phyloP scores from a whole-genome alignment of 768 basidiomycete species.

The Lactarius quietus region DNA sequence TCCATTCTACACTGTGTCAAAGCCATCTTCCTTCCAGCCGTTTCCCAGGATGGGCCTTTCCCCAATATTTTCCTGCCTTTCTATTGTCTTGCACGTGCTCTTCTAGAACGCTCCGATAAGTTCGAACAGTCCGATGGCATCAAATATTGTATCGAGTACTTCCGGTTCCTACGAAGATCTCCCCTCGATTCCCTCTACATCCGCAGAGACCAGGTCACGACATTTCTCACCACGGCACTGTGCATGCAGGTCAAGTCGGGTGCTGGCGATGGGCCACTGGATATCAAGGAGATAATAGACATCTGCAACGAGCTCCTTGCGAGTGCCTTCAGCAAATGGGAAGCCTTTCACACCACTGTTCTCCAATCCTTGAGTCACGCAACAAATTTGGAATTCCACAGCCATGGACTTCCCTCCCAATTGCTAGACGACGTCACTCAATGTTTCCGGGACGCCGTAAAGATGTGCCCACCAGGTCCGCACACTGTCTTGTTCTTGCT shows the following conservation, averaged over 20 bases:
- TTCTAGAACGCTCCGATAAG: neutral
- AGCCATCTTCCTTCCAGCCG: too few species aligned
- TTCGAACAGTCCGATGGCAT: neutral
- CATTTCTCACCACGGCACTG: too few species aligned
- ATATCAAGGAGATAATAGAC: neutral
- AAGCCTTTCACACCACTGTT: too few species aligned
- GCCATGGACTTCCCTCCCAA: too few species aligned
- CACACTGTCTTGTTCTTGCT: neutral
- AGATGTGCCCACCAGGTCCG: neutral
- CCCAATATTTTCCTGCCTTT: too few species aligned
- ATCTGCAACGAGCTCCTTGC: constrained; percentile 4
- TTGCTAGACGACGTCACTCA: neutral
- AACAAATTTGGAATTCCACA: too few species aligned
- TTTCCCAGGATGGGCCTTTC: too few species aligned
- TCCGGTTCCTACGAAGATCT: neutral
- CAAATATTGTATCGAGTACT: neutral
- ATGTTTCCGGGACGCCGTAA: neutral
- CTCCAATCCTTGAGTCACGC: too few species aligned
- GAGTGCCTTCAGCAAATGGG: neutral
- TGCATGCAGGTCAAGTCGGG: neutral
- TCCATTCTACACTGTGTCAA: too few species aligned
- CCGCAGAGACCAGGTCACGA: neutral
- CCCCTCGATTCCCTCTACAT: neutral
- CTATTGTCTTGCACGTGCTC: neutral
- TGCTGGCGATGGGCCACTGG: neutral